phyloP scores from a whole-genome alignment of 163 green algal species.

The Prototheca wickerhamii region DNA sequence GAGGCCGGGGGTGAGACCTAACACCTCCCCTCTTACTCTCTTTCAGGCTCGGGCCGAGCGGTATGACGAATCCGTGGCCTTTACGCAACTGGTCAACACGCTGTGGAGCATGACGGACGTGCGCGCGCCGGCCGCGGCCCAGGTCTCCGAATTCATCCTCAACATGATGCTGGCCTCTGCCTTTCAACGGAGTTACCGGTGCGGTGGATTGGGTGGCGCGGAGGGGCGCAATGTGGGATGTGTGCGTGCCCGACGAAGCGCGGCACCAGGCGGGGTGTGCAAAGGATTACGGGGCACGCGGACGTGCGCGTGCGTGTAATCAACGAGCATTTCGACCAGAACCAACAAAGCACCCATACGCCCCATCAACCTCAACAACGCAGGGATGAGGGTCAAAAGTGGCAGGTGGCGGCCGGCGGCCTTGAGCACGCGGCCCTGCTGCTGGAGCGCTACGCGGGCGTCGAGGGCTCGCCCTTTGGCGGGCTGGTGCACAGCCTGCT shows the following conservation, averaged over 20 bases:
- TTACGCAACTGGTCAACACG: conserved; percentile 62
- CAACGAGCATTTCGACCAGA: no score
- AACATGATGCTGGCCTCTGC: conserved; percentile 50
- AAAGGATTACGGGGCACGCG: no score
- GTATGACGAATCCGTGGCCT: conserved; percentile 59
- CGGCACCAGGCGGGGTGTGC: no score
- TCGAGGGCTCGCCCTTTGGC: neutral
- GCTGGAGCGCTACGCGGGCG: conserved; percentile 12
- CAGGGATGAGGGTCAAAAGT: conserved; percentile 54
- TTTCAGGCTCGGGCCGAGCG: conserved; percentile 54
- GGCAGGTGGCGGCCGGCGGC: conserved; percentile 53
- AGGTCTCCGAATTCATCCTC: conserved; percentile 51
- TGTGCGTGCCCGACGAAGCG: neutral
- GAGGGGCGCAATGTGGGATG: neutral
- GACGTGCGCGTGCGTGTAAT: no score
- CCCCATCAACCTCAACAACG: neutral
- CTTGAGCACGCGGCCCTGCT: conserved; percentile 26
- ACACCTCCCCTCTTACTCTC: neutral
- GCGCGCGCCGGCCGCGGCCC: conserved; percentile 19
- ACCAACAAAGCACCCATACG: no score
- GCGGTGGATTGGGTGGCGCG: neutral
- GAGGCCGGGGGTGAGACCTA: neutral
- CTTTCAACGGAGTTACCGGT: conserved; percentile 44
- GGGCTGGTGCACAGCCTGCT: no score
- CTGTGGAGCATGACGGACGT: conserved; percentile 31